These are phyloP conservation scores for Leptographium radiaticola DNA, from an alignment of 2,329 filamentous ascomycete genomes.

Conservation along the genomic window DNA sequence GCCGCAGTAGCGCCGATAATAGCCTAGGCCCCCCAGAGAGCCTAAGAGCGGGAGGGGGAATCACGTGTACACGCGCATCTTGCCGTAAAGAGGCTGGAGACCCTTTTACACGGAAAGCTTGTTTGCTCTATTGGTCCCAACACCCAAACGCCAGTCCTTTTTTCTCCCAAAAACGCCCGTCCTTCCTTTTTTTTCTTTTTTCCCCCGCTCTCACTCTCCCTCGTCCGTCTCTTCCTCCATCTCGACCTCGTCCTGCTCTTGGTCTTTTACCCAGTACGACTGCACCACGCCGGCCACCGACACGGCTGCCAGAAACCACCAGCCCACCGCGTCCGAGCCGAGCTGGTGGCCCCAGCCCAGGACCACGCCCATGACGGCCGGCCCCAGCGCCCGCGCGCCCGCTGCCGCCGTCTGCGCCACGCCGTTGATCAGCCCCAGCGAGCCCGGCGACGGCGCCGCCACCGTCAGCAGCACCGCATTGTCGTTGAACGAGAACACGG, in stretches of 20 bases:
- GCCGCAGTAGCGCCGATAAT: too few species aligned
- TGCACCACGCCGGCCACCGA: neutral
- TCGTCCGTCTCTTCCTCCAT: neutral
- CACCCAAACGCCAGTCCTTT: too few species aligned
- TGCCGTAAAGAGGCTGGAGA: too few species aligned
- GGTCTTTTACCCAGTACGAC: conserved; percentile 6
- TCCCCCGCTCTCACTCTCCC: too few species aligned
- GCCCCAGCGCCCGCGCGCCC: conserved; percentile 3
- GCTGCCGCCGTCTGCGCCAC: conserved; percentile 5
- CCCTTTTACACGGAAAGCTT: too few species aligned
- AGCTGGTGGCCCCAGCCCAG: conserved; percentile 3
- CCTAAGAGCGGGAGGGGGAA: too few species aligned
- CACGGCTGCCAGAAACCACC: conserved; percentile 6
- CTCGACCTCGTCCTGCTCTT: neutral
- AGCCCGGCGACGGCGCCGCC: conserved; percentile 3
- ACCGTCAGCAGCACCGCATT: conserved; percentile 5
- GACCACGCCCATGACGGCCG: conserved; percentile 6
- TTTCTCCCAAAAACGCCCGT: too few species aligned
- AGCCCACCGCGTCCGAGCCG: conserved; percentile 2
- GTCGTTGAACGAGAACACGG: conserved; percentile 9
- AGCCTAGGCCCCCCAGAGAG: too few species aligned
- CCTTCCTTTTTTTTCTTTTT: too few species aligned
- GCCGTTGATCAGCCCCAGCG: conserved; percentile 7
- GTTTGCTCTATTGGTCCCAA: too few species aligned
- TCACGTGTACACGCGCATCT: too few species aligned